phyloP scores from a whole-genome alignment of 2,329 filamentous ascomycete species.

The Apiospora pterosperma region DNA sequence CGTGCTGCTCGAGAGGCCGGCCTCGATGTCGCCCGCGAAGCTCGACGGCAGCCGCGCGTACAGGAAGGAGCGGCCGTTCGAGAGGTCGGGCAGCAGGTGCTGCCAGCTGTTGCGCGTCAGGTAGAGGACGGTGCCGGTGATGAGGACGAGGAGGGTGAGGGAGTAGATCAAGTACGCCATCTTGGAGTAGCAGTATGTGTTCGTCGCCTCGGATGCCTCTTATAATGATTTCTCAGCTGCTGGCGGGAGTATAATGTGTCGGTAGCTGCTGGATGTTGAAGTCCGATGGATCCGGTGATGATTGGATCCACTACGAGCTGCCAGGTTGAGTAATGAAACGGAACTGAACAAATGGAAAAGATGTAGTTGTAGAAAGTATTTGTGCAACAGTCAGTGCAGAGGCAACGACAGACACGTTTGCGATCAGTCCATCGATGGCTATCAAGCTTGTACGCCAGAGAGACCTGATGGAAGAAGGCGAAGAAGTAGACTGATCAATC shows the following conservation, averaged over 20 bases:
- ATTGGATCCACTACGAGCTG: background rate
- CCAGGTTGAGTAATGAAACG: background rate
- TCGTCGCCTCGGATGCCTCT: background rate
- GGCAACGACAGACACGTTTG: constrained; percentile 3
- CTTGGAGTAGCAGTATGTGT: background rate
- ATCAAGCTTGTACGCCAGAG: background rate
- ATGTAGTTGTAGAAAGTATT: background rate
- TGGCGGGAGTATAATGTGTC: background rate
- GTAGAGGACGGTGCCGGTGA: constrained; percentile 74
- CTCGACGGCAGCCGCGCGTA: constrained; percentile 75
- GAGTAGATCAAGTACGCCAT: constrained; percentile 84
- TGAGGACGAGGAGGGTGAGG: constrained; percentile 66
- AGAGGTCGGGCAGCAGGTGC: constrained; percentile 58
- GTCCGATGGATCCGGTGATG: background rate
- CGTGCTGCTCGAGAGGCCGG: constrained; percentile 75
- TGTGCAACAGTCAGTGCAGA: constrained; percentile 10
- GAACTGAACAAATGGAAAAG: constrained; percentile 6
- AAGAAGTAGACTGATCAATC: background rate
- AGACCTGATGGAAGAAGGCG: background rate
- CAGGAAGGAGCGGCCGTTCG: constrained; percentile 56
- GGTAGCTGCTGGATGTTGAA: background rate
- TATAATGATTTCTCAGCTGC: background rate
- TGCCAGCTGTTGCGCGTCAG: constrained; percentile 78
- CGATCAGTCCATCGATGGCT: constrained; percentile 9
- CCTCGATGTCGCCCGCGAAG: constrained; percentile 83